Conservation (phyloP, 2,329 filamentous ascomycete genomes). For the Fusarium piperis region DNA sequence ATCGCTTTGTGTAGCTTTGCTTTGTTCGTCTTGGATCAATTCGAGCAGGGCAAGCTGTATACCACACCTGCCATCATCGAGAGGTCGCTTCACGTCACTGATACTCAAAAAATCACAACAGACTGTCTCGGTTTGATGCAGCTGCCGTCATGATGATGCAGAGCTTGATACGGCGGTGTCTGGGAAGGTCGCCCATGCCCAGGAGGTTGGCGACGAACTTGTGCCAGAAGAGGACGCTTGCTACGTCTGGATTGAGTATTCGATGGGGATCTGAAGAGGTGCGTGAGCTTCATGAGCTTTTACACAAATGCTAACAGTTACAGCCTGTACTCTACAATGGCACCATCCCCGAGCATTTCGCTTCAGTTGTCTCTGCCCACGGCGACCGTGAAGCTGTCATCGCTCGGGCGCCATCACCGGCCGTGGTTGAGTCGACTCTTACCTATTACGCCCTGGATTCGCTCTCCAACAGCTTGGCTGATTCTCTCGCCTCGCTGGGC, state of each 20-base stretch:
- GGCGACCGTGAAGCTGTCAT: constrained; percentile 72
- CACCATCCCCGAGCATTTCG: constrained; percentile 79
- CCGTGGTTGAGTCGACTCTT: constrained; percentile 69
- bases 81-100: not conserved
- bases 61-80: not conserved
- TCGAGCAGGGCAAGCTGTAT: not conserved
- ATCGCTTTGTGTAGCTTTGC: not conserved
- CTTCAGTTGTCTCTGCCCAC: constrained; percentile 68
- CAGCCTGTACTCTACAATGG: constrained; percentile 73
- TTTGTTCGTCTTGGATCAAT: not conserved
- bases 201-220: constrained; percentile 7
- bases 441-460: constrained; percentile 81
- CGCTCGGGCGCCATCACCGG: constrained; percentile 54
- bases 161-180: constrained; percentile 23
- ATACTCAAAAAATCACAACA: not conserved
- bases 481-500: constrained; percentile 73
- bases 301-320: not conserved
- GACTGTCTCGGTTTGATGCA: not conserved
- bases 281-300: not conserved
- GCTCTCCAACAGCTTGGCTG: constrained; percentile 79
- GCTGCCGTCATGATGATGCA: constrained; percentile 24
- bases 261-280: constrained; percentile 46
- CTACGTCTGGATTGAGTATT: constrained; percentile 41
- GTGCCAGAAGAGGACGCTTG: constrained; percentile 26
- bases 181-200: constrained; percentile 7